Evolutionary conservation across 2,329 filamentous ascomycete genomes (phyloP).

Genomic region (Grosmannia clavigera): DNA sequence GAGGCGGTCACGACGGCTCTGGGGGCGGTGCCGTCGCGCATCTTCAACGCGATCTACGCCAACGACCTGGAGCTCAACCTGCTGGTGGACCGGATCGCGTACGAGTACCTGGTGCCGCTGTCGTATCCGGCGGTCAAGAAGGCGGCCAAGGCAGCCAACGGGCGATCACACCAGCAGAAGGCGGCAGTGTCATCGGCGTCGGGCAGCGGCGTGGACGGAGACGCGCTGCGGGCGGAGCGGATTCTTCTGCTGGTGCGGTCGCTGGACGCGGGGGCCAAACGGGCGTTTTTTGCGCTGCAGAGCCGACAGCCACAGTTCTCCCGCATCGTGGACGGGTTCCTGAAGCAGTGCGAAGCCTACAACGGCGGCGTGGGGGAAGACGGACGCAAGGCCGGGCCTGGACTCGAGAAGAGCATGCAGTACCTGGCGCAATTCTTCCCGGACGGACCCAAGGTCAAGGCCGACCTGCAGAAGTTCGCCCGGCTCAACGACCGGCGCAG

Average conservation of each 20-base stretch:
- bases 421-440: constrained; percentile 65
- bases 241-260: constrained; percentile 72
- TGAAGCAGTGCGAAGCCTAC: constrained; percentile 76
- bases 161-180: constrained; percentile 17
- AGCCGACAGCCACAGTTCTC: constrained; percentile 63
- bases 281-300: constrained; percentile 80
- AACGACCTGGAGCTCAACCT: constrained; percentile 81
- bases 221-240: constrained; percentile 70
- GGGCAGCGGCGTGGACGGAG: constrained; percentile 41
- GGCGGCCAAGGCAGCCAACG: constrained; percentile 47
- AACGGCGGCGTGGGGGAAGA: constrained; percentile 74
- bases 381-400: constrained; percentile 58
- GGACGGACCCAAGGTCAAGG: constrained; percentile 57
- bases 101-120: constrained; percentile 82
- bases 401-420: constrained; percentile 59
- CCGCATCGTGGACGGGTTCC: constrained; percentile 59
- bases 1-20: constrained; percentile 65
- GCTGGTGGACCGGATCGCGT: constrained; percentile 71
- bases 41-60: constrained; percentile 80
- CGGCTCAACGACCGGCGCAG: constrained; percentile 81
- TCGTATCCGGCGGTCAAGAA: constrained; percentile 63
- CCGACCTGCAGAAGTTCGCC: constrained; percentile 80
- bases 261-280: constrained; percentile 65
- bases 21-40: constrained; percentile 68
- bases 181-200: background rate